Evolutionary conservation across 352 stramenopile genomes (phyloP), one percentile per base, ranked within the genome.

Genomic region (Phytopythium vexans): DNA sequence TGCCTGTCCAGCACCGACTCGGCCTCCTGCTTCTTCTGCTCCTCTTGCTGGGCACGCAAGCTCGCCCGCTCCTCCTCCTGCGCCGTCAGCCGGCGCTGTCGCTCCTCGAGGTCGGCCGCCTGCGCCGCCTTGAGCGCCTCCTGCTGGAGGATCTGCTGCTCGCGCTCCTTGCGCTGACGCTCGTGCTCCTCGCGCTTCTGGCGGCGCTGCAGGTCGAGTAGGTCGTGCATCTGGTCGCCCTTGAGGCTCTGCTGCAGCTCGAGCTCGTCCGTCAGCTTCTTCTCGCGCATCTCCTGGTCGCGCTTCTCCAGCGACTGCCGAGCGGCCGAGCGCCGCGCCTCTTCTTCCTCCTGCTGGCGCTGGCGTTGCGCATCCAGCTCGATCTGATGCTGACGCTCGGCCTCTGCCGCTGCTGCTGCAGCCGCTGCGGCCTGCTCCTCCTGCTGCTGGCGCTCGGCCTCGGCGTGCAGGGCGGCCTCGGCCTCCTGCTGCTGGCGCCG

Each of bases 161-260:
- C 68, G 12, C 63, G 71, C 56, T 82, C 70, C 4, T 59, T 49
- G 15, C 77, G 77, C 45, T 82, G 66, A 10, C 73, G 77, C 44
- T 83, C 77, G 44, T 89, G 82, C 52, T 89, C 58, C 49, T 89
- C 74, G 39, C 82, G 78, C 58, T 92, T 92, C 50, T 77, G 70
- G 34, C 70, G 78, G 43, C 82, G 82, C 56, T 92, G 82, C 42
- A 71, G 52, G 31, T 88, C 78, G 8, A 92, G 62, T 33, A 83
- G 32, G 16, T 70, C 62, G 36, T 88, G 75, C 4, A 64, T 52
- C 56, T 63, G 52, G 27, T 82, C 61, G 1, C 41, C 31, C 38
- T 70, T 50, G 32, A 63, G 41, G 40, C 72, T 53, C 42, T 78
- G 52, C 35, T 35, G 43, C 45, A 67, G 54, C 34, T 49, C 52